These are phyloP conservation scores for Colletotrichum graminicola DNA, from an alignment of 2,329 filamentous ascomycete genomes.

Conservation along the genomic window DNA sequence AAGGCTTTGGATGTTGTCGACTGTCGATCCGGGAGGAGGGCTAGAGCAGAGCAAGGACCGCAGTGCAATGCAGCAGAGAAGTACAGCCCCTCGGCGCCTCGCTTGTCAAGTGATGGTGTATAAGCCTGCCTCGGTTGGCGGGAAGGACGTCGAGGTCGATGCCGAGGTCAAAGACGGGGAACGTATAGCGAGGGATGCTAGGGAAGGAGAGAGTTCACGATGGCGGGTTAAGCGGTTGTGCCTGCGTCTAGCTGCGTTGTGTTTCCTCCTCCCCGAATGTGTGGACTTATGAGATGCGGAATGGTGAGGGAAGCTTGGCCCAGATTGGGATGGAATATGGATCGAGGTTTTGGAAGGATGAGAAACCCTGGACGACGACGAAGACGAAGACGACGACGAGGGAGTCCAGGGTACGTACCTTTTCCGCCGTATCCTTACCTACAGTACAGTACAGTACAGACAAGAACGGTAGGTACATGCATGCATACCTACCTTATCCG, in stretches of 20 bases:
- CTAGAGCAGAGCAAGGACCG: constrained; percentile 4
- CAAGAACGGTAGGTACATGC: too few species aligned
- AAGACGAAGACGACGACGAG: background rate
- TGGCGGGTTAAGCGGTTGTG: background rate
- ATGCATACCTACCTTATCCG: too few species aligned
- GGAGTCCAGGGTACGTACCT: too few species aligned
- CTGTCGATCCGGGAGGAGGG: constrained; percentile 7
- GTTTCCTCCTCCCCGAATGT: background rate
- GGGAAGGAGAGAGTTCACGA: too few species aligned
- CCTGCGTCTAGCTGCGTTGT: background rate
- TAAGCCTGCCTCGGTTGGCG: constrained; percentile 5
- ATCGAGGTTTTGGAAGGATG: constrained; percentile 30
- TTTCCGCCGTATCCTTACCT: too few species aligned
- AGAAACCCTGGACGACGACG: constrained; percentile 22
- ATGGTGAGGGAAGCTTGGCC: constrained; percentile 35
- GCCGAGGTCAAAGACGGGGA: constrained; percentile 8
- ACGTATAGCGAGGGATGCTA: too few species aligned
- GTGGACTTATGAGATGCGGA: constrained; percentile 2
- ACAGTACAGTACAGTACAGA: too few species aligned
- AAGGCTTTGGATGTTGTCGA: background rate
- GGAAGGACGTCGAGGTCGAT: background rate
- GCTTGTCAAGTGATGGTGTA: constrained; percentile 15
- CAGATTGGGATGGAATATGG: constrained; percentile 18
- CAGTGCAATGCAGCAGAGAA: background rate
- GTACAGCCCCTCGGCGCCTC: constrained; percentile 41